Evolutionary conservation across 306 rosid species (phyloP).

Genomic region (Glycine tomentella): DNA sequence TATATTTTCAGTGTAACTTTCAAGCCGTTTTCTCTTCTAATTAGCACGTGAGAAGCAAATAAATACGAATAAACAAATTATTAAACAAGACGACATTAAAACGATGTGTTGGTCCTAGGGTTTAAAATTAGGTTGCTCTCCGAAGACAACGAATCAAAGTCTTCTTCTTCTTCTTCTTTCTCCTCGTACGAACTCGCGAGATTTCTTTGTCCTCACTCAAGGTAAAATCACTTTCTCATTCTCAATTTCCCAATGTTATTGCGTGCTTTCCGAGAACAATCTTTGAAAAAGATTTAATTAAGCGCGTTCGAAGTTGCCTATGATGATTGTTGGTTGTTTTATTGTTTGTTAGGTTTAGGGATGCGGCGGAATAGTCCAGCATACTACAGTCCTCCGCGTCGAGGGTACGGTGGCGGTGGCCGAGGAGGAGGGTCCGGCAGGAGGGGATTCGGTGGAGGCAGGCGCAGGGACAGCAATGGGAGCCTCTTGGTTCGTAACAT

Average conservation of each 20-base stretch:
- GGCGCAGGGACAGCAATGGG: conserved; percentile 83
- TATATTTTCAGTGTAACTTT: no score
- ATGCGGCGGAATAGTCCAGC: conserved; percentile 97
- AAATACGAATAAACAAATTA: neutral
- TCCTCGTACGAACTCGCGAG: neutral
- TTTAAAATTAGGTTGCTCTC: conserved; percentile 36
- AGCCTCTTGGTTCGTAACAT: conserved; percentile 97
- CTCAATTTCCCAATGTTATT: neutral
- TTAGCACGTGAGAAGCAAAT: neutral
- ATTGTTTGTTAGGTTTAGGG: conserved; percentile 24
- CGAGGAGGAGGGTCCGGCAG: conserved; percentile 57
- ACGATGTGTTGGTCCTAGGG: conserved; percentile 32
- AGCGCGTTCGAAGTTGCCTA: neutral
- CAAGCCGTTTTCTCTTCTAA: no score
- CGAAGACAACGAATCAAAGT: neutral
- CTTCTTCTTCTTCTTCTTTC: neutral
- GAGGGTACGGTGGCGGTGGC: conserved; percentile 93
- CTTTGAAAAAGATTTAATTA: neutral
- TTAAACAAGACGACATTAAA: neutral
- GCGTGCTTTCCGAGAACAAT: neutral
- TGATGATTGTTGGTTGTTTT: neutral
- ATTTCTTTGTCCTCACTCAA: conserved; percentile 32
- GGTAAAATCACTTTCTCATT: conserved; percentile 30
- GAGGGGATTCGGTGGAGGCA: conserved; percentile 66
- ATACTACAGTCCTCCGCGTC: conserved; percentile 91